phyloP scores from a whole-genome alignment of 345 rosid genomes.

The Corchorus capsularis region DNA sequence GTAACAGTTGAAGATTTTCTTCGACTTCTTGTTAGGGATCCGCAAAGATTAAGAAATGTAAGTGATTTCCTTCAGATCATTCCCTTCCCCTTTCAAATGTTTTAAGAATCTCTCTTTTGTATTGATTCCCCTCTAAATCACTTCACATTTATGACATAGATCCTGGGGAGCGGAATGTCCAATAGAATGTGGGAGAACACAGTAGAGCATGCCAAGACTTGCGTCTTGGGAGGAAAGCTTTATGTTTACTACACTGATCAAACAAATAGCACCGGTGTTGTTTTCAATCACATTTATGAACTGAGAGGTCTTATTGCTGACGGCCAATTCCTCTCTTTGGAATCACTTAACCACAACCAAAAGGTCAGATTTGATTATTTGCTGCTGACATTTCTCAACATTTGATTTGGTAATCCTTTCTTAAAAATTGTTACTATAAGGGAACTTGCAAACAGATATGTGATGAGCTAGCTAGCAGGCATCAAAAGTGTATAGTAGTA shows the following conservation, averaged over 20 bases:
- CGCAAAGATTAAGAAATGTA: slow-evolving; percentile 75
- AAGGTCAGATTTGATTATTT: slow-evolving; percentile 52
- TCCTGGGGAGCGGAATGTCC: slow-evolving; percentile 97
- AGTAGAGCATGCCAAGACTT: slow-evolving; percentile 92
- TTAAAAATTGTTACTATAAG: background rate
- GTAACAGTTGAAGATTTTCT: slow-evolving; percentile 88
- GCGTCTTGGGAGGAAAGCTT: slow-evolving; percentile 80
- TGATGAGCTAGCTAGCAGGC: background rate
- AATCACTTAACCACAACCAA: slow-evolving; percentile 69
- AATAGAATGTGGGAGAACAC: slow-evolving; percentile 98
- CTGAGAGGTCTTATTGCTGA: slow-evolving; percentile 77
- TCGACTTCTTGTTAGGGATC: slow-evolving; percentile 67
- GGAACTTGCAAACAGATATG: background rate
- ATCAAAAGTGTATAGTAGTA: background rate
- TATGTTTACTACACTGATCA: slow-evolving; percentile 71
- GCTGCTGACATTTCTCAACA: background rate
- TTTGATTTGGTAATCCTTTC: background rate
- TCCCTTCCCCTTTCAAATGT: background rate
- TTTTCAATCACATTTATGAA: slow-evolving; percentile 84
- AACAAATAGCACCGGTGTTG: slow-evolving; percentile 57
- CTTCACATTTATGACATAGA: slow-evolving; percentile 35
- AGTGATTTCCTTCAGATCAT: slow-evolving; percentile 23
- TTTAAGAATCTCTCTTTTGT: slow-evolving; percentile 9
- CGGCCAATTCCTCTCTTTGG: slow-evolving; percentile 73
- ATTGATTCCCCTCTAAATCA: slow-evolving; percentile 2